phyloP scores from a whole-genome alignment of 192 early-diverging fungal species.

The Rhizoclosmatium globosum region DNA sequence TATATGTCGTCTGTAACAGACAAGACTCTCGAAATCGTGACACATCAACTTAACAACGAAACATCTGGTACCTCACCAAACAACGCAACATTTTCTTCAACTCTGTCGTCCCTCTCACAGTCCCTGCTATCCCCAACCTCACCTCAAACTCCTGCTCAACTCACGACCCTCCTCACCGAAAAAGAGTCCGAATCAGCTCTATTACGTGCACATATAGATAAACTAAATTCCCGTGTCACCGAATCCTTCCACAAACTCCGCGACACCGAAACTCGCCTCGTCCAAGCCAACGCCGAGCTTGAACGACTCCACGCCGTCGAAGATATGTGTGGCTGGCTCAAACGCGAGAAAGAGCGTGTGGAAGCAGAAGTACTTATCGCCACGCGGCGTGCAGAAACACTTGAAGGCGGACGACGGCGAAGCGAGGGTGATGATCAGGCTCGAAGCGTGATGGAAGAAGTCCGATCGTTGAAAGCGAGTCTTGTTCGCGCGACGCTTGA shows the following conservation, averaged over 20 bases:
- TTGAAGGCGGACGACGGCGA: neutral
- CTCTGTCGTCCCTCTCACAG: neutral
- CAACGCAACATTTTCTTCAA: neutral
- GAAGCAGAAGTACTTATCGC: neutral
- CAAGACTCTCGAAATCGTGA: conserved; percentile 6
- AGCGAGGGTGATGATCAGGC: neutral
- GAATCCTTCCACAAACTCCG: neutral
- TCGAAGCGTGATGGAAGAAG: neutral
- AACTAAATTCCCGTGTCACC: neutral
- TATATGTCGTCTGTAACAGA: neutral
- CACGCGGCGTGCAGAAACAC: neutral
- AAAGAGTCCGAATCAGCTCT: neutral
- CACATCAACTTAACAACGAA: conserved; percentile 13
- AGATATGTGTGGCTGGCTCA: neutral
- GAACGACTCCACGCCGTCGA: neutral
- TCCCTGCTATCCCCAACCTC: neutral
- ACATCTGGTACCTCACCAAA: neutral
- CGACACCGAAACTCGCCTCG: neutral
- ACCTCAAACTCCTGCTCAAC: neutral
- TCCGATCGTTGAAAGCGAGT: neutral
- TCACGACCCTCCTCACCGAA: neutral
- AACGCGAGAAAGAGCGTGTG: neutral
- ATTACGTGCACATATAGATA: neutral
- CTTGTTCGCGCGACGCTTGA: neutral
- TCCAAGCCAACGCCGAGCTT: neutral